phyloP scores from a whole-genome alignment of 805 yeast genomes.

The Naumovozyma dairenensis region DNA sequence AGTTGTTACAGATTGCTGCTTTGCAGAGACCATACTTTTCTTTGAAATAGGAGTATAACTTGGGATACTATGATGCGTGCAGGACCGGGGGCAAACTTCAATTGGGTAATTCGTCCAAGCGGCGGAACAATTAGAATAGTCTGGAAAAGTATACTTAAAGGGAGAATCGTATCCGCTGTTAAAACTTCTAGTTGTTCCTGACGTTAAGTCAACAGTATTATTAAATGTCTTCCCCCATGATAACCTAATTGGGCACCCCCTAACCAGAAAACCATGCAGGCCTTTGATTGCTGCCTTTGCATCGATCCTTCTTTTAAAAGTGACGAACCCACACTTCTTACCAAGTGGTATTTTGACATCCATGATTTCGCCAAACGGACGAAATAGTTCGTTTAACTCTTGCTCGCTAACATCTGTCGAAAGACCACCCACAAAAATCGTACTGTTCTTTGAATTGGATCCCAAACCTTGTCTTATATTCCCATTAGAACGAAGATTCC shows the following conservation, averaged over 20 bases:
- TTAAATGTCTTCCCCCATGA: slow-evolving; percentile 55
- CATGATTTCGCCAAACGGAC: slow-evolving; percentile 62
- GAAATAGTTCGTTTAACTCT: slow-evolving; percentile 50
- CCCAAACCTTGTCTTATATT: slow-evolving; percentile 36
- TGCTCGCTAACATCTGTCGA: slow-evolving; percentile 50
- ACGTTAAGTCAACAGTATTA: slow-evolving; percentile 5
- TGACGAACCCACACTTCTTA: slow-evolving; percentile 72
- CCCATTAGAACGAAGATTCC: slow-evolving; percentile 3
- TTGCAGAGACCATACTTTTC: no score
- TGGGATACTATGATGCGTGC: no score
- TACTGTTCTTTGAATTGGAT: slow-evolving; percentile 41
- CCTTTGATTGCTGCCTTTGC: slow-evolving; percentile 71
- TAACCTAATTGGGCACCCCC: slow-evolving; percentile 62
- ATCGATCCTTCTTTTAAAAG: slow-evolving; percentile 53
- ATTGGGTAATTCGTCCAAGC: no score
- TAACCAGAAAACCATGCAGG: slow-evolving; percentile 69
- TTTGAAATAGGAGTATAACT: no score
- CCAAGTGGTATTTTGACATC: slow-evolving; percentile 71
- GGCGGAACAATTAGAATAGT: no score
- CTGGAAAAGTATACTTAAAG: no score
- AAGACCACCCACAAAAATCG: slow-evolving; percentile 71
- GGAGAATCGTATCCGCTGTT: no score
- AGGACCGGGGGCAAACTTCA: no score
- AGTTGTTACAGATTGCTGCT: no score
- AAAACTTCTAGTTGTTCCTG: no score